Base-by-base conservation (phyloP, 768 basidiomycete genomes). In the Austroboletus eburneus region DNA sequence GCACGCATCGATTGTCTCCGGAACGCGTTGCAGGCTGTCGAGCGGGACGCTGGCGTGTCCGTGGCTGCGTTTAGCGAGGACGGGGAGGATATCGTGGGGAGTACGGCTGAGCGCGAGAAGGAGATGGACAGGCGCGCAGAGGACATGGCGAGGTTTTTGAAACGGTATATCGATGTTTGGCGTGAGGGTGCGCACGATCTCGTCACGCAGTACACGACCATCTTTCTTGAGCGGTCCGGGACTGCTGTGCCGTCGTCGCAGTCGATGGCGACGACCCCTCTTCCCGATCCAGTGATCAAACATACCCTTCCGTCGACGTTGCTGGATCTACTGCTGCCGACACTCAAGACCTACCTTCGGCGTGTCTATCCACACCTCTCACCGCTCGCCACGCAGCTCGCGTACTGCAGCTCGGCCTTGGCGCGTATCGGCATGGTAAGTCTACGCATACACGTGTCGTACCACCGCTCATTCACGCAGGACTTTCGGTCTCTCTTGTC, bases 171-270 rank as follows among this genome's bases (percentile, higher is more conserved):
- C 53, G 94, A 95, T 59, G 67, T 83, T 10, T 96, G 94, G 85
- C 74, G 93, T 43, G 94, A 97, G 68, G 85, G 88, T 38, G 87
- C 91, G 18, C 88, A 94, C 69, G 92, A 97, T 65, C 80, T 94
- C 64, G 77, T 95, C 55, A 87, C 87, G 14, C 92, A 95, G 61
- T 96, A 83, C 57, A 77, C 85, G 3, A 83, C 91, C 32, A 92
- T 96, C 52, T 95, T 97, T 66, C 79, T 93, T 29, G 87, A 91
- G 51, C 80, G 78, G 43, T 68, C 73, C 32, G 12, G 16, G 9
- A 5, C 25, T 27, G 25, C 56, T 23, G 40, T 49, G 16, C 42
- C 51, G 27, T 49, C 56, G 18, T 56, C 55, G 46, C 40, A 50
- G 42, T 56, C 60, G 42, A 49, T 55, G 22, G 39, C 52, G 18